Evolutionary conservation across 192 early-diverging fungal species (phyloP).

Genomic region (Haplosporangium gracile): DNA sequence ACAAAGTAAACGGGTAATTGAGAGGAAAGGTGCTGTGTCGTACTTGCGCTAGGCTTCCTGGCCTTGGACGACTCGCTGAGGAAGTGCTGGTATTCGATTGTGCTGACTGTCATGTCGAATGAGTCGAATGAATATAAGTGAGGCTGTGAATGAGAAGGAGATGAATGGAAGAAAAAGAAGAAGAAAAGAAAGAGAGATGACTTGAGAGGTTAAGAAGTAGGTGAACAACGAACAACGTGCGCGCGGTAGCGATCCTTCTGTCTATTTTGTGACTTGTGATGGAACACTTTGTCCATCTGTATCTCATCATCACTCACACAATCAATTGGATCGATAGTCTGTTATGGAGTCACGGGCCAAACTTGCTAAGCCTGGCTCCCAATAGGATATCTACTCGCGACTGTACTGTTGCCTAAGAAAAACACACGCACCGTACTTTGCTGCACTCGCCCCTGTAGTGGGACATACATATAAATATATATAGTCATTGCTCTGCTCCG

Average conservation of each 20-base stretch:
- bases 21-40: not conserved
- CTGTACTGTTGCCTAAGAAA: no score
- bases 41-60: slow-evolving; percentile 63
- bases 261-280: slow-evolving; percentile 2
- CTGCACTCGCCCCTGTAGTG: no score
- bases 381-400: no score
- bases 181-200: not conserved
- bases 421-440: no score
- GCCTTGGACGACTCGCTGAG: slow-evolving; percentile 59
- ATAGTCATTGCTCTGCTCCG: no score
- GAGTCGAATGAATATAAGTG: not conserved
- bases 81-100: slow-evolving; percentile 55
- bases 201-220: not conserved
- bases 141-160: not conserved
- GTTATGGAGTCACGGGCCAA: no score
- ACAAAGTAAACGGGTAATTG: no score
- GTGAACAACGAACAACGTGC: no score
- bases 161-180: not conserved
- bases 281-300: not conserved
- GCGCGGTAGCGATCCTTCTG: not conserved
- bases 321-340: not conserved
- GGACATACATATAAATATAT: no score
- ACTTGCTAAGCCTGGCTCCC: no score
- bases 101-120: slow-evolving; percentile 13
- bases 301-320: slow-evolving; percentile 1